A percentile compares a stretch with the other conserved stretches of the same genome.
Evolutionary conservation across 768 basidiomycete species (phyloP).

Genomic region (Auriculariales sp.): DNA sequence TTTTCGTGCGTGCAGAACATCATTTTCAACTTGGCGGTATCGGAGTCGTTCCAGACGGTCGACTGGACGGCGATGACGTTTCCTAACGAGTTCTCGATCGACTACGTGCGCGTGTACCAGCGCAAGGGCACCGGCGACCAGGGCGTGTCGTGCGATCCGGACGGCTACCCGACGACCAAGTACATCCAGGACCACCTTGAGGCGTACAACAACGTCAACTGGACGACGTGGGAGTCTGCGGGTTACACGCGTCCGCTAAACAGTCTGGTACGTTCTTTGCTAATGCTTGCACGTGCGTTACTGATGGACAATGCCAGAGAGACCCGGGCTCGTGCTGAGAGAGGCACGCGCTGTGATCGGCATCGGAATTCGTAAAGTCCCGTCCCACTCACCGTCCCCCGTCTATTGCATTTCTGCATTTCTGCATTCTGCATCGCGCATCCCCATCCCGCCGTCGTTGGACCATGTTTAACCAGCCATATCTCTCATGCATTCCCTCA

Average conservation of each 20-base stretch:
- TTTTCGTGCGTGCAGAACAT: background rate
- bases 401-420: too few species aligned
- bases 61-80: slow-evolving; percentile 17
- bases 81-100: slow-evolving; percentile 21
- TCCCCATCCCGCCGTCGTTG: too few species aligned
- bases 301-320: too few species aligned
- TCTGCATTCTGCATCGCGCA: too few species aligned
- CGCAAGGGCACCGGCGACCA: slow-evolving; percentile 23
- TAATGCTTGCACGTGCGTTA: too few species aligned
- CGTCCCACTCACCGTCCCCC: too few species aligned
- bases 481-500: too few species aligned
- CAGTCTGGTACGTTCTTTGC: background rate
- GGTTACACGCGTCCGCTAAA: slow-evolving; percentile 18
- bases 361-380: too few species aligned
- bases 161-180: slow-evolving; percentile 15
- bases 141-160: slow-evolving; percentile 20
- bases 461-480: too few species aligned
- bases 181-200: slow-evolving; percentile 17
- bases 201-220: slow-evolving; percentile 17
- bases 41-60: slow-evolving; percentile 22
- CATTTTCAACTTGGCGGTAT: slow-evolving; percentile 4
- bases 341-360: background rate
- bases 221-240: slow-evolving; percentile 15
- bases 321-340: background rate
- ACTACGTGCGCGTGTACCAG: slow-evolving; percentile 29